phyloP scores from a whole-genome alignment of 2,329 filamentous ascomycete genomes.

The Dactylellina leptospora region DNA sequence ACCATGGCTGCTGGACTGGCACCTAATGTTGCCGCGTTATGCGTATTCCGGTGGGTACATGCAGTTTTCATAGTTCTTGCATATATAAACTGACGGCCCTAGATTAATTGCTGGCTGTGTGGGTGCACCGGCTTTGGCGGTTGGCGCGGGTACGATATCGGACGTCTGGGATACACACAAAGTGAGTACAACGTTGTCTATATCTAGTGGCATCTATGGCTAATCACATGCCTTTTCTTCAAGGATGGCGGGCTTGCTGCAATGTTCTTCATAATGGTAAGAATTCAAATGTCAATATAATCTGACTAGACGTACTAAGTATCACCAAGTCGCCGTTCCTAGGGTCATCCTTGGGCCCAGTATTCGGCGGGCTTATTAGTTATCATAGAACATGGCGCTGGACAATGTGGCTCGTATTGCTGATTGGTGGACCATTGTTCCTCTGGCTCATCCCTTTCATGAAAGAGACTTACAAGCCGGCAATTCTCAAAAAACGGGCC shows the following conservation, averaged over 20 bases:
- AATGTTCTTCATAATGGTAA: conserved; percentile 52
- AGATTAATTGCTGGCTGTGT: conserved; percentile 61
- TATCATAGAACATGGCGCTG: conserved; percentile 69
- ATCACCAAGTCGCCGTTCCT: conserved; percentile 33
- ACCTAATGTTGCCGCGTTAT: conserved; percentile 52
- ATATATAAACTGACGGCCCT: conserved; percentile 57
- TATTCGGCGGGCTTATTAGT: conserved; percentile 56
- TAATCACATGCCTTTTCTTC: not conserved
- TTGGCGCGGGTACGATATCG: conserved; percentile 65
- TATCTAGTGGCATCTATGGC: not conserved
- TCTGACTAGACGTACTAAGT: not conserved
- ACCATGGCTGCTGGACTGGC: conserved; percentile 56
- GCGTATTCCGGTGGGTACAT: conserved; percentile 31
- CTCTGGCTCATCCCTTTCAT: conserved; percentile 68
- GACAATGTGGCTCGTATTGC: conserved; percentile 75
- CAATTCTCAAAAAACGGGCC: conserved; percentile 69
- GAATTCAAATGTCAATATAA: not conserved
- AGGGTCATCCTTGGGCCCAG: conserved; percentile 54
- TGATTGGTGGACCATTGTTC: conserved; percentile 72
- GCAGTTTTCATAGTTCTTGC: conserved; percentile 46
- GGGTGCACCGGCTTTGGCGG: conserved; percentile 63
- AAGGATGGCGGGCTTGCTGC: conserved; percentile 46
- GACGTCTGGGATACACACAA: conserved; percentile 62
- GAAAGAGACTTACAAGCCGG: conserved; percentile 71
- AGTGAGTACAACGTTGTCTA: conserved; percentile 5